Base-by-base conservation (phyloP, 257 asterid species). In the Schizonepeta tenuifolia region DNA sequence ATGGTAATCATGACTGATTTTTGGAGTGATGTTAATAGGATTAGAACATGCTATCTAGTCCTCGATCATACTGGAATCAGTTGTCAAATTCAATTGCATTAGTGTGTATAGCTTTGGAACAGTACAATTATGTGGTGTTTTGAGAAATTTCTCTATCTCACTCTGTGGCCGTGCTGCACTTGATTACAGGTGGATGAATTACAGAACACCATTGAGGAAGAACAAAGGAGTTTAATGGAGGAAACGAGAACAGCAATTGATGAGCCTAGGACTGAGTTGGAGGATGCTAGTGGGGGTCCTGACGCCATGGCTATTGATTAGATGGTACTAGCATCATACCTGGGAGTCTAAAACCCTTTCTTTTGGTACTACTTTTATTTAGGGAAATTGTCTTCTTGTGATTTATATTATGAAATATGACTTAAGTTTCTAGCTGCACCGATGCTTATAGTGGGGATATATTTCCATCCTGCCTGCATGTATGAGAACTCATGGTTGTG, bases 121-220 rank as follows among this genome's bases (percentile, higher is more conserved):
- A 3, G 15, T 28, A 28, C 64, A 57, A 57, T 15, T 1, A n/a
- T 55, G 9, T 22, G 36, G 36, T 55, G 62, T 10, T 24, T 21
- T 65, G 21, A 41, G 35, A 15, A 24, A 35, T 15, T 21, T 67
- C 64, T 44, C 11, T 36, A 36, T 68, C 21, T 70, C 69, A 46
- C 75, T 72, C 13, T 73, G 49, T 73, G 40, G 36, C 71, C 41
- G 4, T 49, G 21, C 40, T 41, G 31, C 41, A 24, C 64, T 68
- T 75, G 68, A 12, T 69, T 59, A 15, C 87, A 94, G 97, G 98
- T 94, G 81, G 98, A 94, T 83, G 98, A 91, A 83, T 76, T 94
- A 71, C 98, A 94, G 62, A 87, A 75, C 86, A 91, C 97, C 54
- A 86, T 94, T 56, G 98, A 91, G 86, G 98, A 91, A 47, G 98